Percentiles rank a stretch among this genome's conserved stretches.
Conservation (phyloP, 257 asterid species). For the Capsicum rhomboideum region DNA sequence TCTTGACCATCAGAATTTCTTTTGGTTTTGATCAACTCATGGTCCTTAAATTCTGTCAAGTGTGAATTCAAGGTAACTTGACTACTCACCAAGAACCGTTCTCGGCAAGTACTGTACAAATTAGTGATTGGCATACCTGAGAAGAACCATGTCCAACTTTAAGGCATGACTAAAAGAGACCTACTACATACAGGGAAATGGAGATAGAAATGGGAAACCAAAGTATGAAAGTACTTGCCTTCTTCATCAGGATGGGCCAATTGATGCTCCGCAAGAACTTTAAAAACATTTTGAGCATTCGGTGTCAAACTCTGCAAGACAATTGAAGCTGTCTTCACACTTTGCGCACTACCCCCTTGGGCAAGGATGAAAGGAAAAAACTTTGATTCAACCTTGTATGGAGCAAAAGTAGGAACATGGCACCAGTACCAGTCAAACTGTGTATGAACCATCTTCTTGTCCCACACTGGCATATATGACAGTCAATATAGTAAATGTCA, state of each 20-base stretch:
- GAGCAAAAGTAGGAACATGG: conserved; percentile 88
- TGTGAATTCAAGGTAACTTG: conserved; percentile 87
- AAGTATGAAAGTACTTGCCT: conserved; percentile 39
- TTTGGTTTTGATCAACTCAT: conserved; percentile 76
- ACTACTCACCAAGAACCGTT: conserved; percentile 81
- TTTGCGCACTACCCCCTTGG: conserved; percentile 65
- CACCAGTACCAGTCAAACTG: conserved; percentile 97
- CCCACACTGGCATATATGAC: conserved; percentile 58
- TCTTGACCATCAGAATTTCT: conserved; percentile 80
- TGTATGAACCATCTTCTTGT: conserved; percentile 94
- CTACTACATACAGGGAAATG: not conserved
- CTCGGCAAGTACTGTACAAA: conserved; percentile 70
- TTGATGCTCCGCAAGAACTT: conserved; percentile 75
- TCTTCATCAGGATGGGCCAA: conserved; percentile 65
- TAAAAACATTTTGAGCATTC: conserved; percentile 80
- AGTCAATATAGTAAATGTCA: not conserved
- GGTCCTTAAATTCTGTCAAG: conserved; percentile 90
- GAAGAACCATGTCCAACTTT: not conserved
- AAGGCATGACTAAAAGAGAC: not conserved
- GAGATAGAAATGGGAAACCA: not conserved
- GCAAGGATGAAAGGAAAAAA: conserved; percentile 78
- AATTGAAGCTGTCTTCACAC: conserved; percentile 79
- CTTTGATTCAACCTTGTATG: conserved; percentile 78
- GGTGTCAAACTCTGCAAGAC: conserved; percentile 93
- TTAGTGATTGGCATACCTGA: conserved; percentile 78